Conservation (phyloP, 2,329 filamentous ascomycete species). For the Didymella glomerata region DNA sequence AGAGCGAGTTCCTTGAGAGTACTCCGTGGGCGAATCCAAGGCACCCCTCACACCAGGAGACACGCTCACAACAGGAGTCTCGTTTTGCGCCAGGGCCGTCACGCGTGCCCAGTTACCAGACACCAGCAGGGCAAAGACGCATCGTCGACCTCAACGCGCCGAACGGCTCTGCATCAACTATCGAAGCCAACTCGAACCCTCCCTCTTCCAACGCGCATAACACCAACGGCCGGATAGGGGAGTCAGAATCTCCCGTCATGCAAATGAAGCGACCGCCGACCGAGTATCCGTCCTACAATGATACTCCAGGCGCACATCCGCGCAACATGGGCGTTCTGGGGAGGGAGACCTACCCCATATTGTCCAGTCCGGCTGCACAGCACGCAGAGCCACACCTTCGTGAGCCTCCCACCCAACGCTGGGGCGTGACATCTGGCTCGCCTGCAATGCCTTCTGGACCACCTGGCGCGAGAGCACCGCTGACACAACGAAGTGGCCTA, state of each 20-base stretch:
- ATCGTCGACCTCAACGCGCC: slow-evolving; percentile 47
- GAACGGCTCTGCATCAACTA: slow-evolving; percentile 52
- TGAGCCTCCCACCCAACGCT: slow-evolving; percentile 39
- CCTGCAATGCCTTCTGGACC: slow-evolving; percentile 27
- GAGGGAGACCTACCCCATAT: slow-evolving; percentile 41
- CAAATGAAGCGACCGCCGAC: slow-evolving; percentile 49
- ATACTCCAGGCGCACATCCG: slow-evolving; percentile 40
- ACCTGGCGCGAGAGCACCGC: slow-evolving; percentile 36
- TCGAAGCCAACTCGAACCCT: slow-evolving; percentile 51
- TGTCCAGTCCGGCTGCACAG: slow-evolving; percentile 42
- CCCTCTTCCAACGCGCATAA: slow-evolving; percentile 45
- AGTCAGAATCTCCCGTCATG: slow-evolving; percentile 50
- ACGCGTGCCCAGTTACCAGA: slow-evolving; percentile 47
- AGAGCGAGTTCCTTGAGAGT: slow-evolving; percentile 87
- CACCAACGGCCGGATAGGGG: slow-evolving; percentile 38
- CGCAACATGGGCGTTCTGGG: slow-evolving; percentile 35
- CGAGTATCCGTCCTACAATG: slow-evolving; percentile 37
- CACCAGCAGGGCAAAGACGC: slow-evolving; percentile 48
- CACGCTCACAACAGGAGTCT: slow-evolving; percentile 46
- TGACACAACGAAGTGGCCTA: slow-evolving; percentile 43
- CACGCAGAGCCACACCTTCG: slow-evolving; percentile 35
- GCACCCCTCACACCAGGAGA: slow-evolving; percentile 51
- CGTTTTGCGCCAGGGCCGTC: slow-evolving; percentile 43
- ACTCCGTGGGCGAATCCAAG: slow-evolving; percentile 94
- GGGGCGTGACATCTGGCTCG: slow-evolving; percentile 29